These are phyloP conservation scores for Xylariaceae sp. DNA, from an alignment of 2,329 filamentous ascomycete genomes.

Conservation along the genomic window DNA sequence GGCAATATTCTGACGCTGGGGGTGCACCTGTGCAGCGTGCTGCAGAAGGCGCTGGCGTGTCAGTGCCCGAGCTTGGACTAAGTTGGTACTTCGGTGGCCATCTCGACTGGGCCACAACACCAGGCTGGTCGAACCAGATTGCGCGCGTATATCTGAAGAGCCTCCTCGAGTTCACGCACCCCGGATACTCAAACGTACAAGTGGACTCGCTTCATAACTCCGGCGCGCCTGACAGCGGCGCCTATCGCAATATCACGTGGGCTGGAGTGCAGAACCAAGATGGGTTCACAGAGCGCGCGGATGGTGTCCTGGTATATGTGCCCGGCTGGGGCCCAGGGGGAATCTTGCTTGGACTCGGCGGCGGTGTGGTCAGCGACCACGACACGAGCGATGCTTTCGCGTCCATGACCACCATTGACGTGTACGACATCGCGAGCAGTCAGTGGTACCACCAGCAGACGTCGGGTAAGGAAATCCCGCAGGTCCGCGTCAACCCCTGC, in stretches of 20 bases:
- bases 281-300: conserved; percentile 75
- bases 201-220: conserved; percentile 60
- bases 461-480: conserved; percentile 61
- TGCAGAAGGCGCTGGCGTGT: conserved; percentile 75
- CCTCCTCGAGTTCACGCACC: conserved; percentile 77
- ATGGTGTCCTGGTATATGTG: conserved; percentile 74
- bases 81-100: conserved; percentile 84
- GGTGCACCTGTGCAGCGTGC: conserved; percentile 67
- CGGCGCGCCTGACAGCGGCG: conserved; percentile 65
- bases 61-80: conserved; percentile 70
- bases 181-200: conserved; percentile 68
- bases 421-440: conserved; percentile 76
- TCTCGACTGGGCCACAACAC: conserved; percentile 63
- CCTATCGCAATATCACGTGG: conserved; percentile 76
- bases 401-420: conserved; percentile 62
- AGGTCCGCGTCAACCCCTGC: conserved; percentile 74
- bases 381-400: conserved; percentile 65
- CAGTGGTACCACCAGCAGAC: conserved; percentile 78
- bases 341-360: conserved; percentile 73
- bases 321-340: conserved; percentile 76
- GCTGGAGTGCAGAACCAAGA: conserved; percentile 69
- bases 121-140: conserved; percentile 70
- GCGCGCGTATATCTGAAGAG: conserved; percentile 74
- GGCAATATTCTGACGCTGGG: conserved; percentile 64
- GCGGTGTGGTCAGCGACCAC: conserved; percentile 58